Evolutionary conservation across 139 green algal species (phyloP).

Genomic region (Coccomyxa sp.): DNA sequence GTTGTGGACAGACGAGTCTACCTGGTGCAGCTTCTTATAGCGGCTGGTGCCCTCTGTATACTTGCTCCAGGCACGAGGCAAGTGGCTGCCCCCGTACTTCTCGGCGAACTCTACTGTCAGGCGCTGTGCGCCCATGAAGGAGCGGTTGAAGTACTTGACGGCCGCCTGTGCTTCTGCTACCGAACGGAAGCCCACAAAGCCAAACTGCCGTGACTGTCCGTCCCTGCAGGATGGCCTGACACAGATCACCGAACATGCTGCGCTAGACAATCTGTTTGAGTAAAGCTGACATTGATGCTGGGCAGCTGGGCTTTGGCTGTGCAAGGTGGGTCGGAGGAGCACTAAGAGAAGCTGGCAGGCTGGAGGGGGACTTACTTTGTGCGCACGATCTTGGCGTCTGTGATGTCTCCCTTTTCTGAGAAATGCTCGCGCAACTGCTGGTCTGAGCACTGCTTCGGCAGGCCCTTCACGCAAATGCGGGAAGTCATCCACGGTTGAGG

Average conservation of each 20-base stretch:
- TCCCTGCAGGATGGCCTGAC: slow-evolving; percentile 58
- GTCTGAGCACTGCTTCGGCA: slow-evolving; percentile 86
- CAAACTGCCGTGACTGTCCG: slow-evolving; percentile 85
- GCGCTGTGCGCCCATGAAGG: slow-evolving; percentile 84
- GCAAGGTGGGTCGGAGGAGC: background rate
- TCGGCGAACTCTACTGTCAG: slow-evolving; percentile 78
- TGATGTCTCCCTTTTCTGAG: slow-evolving; percentile 81
- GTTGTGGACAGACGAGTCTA: no score
- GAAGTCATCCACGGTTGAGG: slow-evolving; percentile 24
- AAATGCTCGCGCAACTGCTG: slow-evolving; percentile 81
- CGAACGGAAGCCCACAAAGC: slow-evolving; percentile 89
- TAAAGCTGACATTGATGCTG: background rate
- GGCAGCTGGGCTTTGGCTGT: no score
- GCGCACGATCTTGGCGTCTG: slow-evolving; percentile 90
- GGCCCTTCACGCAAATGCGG: slow-evolving; percentile 90
- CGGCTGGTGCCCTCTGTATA: slow-evolving; percentile 57
- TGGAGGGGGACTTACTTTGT: slow-evolving; percentile 55
- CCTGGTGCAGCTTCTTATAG: background rate
- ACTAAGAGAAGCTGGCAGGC: background rate
- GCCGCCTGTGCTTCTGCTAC: slow-evolving; percentile 66
- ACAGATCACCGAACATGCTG: background rate
- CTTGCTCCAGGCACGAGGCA: slow-evolving; percentile 81
- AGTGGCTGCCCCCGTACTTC: slow-evolving; percentile 41
- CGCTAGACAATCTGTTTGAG: background rate
- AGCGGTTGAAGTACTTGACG: slow-evolving; percentile 81